Base-by-base conservation (phyloP, 208 protist species). In the Balamuthia mandrillaris region DNA sequence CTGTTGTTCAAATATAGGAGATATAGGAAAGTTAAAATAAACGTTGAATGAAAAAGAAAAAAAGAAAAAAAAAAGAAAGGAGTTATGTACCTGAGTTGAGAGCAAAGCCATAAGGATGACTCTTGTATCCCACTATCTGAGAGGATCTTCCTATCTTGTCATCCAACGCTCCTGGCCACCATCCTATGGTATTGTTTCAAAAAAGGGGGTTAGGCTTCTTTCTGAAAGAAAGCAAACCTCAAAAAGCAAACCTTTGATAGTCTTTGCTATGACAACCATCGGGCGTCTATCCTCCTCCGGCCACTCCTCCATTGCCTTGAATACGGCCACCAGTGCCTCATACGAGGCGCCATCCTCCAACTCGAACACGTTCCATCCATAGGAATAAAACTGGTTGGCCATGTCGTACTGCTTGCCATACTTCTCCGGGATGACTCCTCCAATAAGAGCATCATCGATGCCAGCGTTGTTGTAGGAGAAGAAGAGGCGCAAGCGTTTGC, bases 391-490 rank as follows among this genome's bases (percentile, higher is more conserved):
- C 66, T 85, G 79, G 33, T 85, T 75, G 33, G 52, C 79, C 16
- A 85, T 85, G 60, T 85, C 58, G 66, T 85, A 85, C 45, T 54
- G 44, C 21, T 1, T 2, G 42, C 31, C 79, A 33, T 85, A 85
- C 66, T 85, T 75, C 45, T 75, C 58, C 14, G 41, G 79, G 18
- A 85, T 75, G n/a, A 85, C 79, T 14, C 79, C 79, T 3, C 79
- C 79, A 21, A 85, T 47, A 14, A 85, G 61, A 16, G 58, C 3
- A 39, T 85, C 79, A 24, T 85, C 79, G 66, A 85, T 85, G 31
- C 79, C 79, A 39, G 79, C 79, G 37, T 85, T 85, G 61, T 85
- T 85, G 79, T 85, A 85, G 21, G 79, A 85, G 61, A 85, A 85
- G 79, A 85, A 85, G 51, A 85, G 58, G n/a, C 79, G 79, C 14